Percentiles rank a stretch among this genome's conserved stretches.
These are phyloP conservation scores for Russula olivacea DNA, from an alignment of 768 basidiomycete species.

Conservation along the genomic window DNA sequence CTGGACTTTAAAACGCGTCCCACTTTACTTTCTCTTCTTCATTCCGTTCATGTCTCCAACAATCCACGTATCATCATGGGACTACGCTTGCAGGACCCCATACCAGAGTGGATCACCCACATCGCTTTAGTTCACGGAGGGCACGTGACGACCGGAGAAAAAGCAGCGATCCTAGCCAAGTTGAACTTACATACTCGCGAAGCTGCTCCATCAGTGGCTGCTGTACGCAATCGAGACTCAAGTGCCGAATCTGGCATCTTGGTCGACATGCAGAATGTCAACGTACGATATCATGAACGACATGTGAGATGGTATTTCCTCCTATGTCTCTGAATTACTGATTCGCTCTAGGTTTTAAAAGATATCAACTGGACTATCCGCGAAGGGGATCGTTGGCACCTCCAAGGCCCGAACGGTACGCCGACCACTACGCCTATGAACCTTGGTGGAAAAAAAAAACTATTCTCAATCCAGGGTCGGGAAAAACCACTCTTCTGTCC, in stretches of 20 bases:
- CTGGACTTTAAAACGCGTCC: slow-evolving; percentile 60
- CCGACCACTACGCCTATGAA: neutral
- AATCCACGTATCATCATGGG: slow-evolving; percentile 61
- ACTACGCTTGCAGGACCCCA: slow-evolving; percentile 59
- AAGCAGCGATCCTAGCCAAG: slow-evolving; percentile 37
- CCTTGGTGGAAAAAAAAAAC: neutral
- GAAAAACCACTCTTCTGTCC: slow-evolving; percentile 91
- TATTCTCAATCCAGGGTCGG: slow-evolving; percentile 54
- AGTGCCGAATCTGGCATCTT: slow-evolving; percentile 36
- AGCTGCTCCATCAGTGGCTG: neutral
- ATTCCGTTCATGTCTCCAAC: slow-evolving; percentile 43
- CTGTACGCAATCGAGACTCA: neutral
- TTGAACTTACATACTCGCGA: neutral
- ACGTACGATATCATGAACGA: slow-evolving; percentile 59
- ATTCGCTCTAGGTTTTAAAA: slow-evolving; percentile 53
- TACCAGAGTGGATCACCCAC: slow-evolving; percentile 71
- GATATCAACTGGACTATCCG: slow-evolving; percentile 78
- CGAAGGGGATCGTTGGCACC: slow-evolving; percentile 83
- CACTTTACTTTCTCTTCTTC: slow-evolving; percentile 49
- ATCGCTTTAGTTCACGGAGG: slow-evolving; percentile 49
- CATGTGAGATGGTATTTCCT: slow-evolving; percentile 7
- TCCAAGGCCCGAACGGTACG: slow-evolving; percentile 82
- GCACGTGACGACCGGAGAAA: slow-evolving; percentile 47
- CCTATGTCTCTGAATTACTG: neutral
- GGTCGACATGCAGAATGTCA: slow-evolving; percentile 59